Evolutionary conservation across 225 moss, liverwort and hornwort genomes (phyloP), one percentile per base, ranked within the genome.

Genomic region (Marchantia paleacea): DNA sequence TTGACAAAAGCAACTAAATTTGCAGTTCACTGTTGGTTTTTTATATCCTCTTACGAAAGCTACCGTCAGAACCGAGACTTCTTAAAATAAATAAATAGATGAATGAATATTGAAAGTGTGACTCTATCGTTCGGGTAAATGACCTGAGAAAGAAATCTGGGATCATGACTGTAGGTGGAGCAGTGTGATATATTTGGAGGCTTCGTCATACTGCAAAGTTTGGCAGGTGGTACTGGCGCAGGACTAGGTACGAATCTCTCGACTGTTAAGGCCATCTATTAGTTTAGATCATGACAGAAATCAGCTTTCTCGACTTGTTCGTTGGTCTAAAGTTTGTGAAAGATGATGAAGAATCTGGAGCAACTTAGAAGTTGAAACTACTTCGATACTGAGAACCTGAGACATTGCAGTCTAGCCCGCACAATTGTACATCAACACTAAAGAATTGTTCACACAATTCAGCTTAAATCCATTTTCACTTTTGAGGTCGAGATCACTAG

Each of bases 221-320:
- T 99, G 91, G 95, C 95, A 79, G 95, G 99, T 79, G 95, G 99
- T 71, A 99, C 99, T 28, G 95, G 99, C 69, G 89, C 95, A 48
- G 95, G 97, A 10, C 87, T 99, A 22, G 97, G 97, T 99, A 75
- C 28, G 79, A 20, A 28, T 51, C 51, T 72, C 20, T 72, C 20
- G 10, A 49, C 19, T 60, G 60, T 60, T 39, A 39, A 39, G 39
- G 39, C 39, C 39, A 39, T 39, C 39, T 2, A 2, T 39, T 39
- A 39, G 5, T 39, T 39, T 39, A 39, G 39, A 39, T 39, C 39
- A 39, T 39, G 2, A 5, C 5, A 2, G 2, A 39, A 39, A 39
- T 39, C 39, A 39, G 39, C 39, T 66, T 64, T 64, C 0, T 0
- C 15, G 24, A 7, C 26, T 64, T 24, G 24, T 9, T 29, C 3